Conservation (phyloP, 2,329 filamentous ascomycete species). For the Ramichloridium luteum region DNA sequence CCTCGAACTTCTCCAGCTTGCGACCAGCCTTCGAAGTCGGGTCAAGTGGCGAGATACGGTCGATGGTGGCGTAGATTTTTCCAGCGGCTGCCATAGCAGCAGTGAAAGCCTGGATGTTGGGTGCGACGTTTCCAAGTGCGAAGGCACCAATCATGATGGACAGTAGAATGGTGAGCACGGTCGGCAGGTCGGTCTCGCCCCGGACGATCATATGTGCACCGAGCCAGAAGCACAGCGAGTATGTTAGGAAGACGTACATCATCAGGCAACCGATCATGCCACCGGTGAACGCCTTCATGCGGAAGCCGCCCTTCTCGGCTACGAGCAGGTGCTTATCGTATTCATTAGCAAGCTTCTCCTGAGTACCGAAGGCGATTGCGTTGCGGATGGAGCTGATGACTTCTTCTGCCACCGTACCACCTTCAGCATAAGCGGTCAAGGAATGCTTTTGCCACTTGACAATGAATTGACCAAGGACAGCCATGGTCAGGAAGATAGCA, state of each 20-base stretch:
- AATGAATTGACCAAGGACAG: slow-evolving; percentile 58
- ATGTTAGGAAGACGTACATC: slow-evolving; percentile 72
- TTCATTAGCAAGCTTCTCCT: slow-evolving; percentile 76
- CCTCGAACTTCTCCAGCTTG: slow-evolving; percentile 59
- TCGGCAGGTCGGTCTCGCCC: slow-evolving; percentile 52
- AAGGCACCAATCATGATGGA: slow-evolving; percentile 89
- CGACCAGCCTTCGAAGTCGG: slow-evolving; percentile 58
- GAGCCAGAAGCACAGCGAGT: slow-evolving; percentile 80
- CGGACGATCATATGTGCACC: slow-evolving; percentile 62
- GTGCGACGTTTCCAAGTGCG: slow-evolving; percentile 74
- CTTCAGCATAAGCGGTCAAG: slow-evolving; percentile 66
- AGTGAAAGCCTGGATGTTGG: slow-evolving; percentile 76
- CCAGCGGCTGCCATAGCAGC: slow-evolving; percentile 69
- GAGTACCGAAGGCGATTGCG: slow-evolving; percentile 82
- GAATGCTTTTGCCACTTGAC: slow-evolving; percentile 70
- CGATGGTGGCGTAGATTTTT: slow-evolving; percentile 92
- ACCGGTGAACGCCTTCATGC: slow-evolving; percentile 58
- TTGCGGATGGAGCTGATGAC: slow-evolving; percentile 90
- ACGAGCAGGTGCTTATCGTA: slow-evolving; percentile 65
- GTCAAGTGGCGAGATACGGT: slow-evolving; percentile 74
- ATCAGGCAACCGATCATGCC: slow-evolving; percentile 79
- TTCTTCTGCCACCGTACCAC: slow-evolving; percentile 84
- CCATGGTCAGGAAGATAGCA: slow-evolving; percentile 68
- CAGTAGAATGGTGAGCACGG: slow-evolving; percentile 76
- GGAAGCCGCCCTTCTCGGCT: slow-evolving; percentile 66